These are phyloP conservation scores for Naematelia encephala DNA, from an alignment of 768 basidiomycete genomes.

Conservation along the genomic window DNA sequence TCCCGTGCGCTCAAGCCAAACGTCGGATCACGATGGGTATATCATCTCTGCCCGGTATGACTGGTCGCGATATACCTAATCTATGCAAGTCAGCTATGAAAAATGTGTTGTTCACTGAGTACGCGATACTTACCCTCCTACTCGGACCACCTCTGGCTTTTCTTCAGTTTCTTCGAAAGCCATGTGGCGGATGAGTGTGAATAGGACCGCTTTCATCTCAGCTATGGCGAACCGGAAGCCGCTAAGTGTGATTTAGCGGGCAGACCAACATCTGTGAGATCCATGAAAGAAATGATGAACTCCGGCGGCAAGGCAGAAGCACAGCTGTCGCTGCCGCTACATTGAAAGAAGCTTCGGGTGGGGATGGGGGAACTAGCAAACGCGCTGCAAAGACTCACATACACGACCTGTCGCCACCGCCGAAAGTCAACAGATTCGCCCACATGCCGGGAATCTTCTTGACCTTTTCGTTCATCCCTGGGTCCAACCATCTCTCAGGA, in stretches of 20 bases:
- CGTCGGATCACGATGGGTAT: not conserved
- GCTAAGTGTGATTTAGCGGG: constrained; percentile 9
- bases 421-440: constrained; percentile 32
- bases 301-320: too few species aligned
- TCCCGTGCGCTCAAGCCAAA: not conserved
- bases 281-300: too few species aligned
- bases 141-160: not conserved
- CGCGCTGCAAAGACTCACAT: not conserved
- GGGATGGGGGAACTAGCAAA: too few species aligned
- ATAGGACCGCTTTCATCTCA: constrained; percentile 38
- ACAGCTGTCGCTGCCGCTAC: too few species aligned
- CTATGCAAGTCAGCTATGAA: not conserved
- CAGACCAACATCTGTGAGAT: not conserved
- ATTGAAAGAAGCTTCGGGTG: too few species aligned
- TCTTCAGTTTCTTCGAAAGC: not conserved
- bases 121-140: not conserved
- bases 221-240: constrained; percentile 36
- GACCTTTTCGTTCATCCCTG: not conserved
- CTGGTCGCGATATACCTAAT: not conserved
- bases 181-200: constrained; percentile 27
- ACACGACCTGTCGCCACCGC: constrained; percentile 20
- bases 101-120: not conserved
- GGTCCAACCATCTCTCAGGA: constrained; percentile 30
- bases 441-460: constrained; percentile 20
- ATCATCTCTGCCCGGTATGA: not conserved